Conservation (phyloP, 495 filamentous ascomycete genomes). For the Penicillium diatomitis region DNA sequence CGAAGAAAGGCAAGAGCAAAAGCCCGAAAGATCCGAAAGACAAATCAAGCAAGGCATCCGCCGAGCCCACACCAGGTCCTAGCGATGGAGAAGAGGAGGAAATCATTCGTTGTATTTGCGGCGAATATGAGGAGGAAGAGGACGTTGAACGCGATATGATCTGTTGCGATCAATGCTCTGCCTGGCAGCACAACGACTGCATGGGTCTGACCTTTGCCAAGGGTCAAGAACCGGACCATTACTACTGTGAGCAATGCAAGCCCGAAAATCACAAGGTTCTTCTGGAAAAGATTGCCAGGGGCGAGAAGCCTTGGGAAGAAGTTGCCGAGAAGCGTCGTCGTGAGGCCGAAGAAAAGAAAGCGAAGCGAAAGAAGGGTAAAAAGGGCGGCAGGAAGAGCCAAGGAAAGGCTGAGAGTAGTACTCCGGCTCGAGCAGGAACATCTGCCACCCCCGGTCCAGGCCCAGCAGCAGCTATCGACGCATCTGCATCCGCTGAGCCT, state of each 20-base stretch:
- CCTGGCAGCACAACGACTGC: constrained; percentile 96
- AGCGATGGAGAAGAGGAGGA: constrained; percentile 59
- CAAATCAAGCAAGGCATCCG: constrained; percentile 37
- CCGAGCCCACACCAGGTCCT: constrained; percentile 43
- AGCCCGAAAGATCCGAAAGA: constrained; percentile 31
- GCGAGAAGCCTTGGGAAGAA: constrained; percentile 82
- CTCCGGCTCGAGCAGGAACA: constrained; percentile 23
- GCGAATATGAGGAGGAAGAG: constrained; percentile 73
- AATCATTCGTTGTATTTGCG: constrained; percentile 89
- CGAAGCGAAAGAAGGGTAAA: constrained; percentile 39
- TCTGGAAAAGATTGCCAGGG: constrained; percentile 60
- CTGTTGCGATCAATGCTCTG: constrained; percentile 79
- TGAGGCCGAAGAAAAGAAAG: constrained; percentile 41
- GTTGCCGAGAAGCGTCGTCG: constrained; percentile 44
- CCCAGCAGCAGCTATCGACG: constrained; percentile 11
- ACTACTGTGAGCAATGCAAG: constrained; percentile 83
- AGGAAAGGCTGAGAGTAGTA: constrained; percentile 26
- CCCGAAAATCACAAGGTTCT: constrained; percentile 74
- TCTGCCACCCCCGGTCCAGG: constrained; percentile 22
- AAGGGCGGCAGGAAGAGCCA: constrained; percentile 35
- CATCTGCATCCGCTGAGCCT: constrained; percentile 19
- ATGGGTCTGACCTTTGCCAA: constrained; percentile 76
- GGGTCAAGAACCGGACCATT: constrained; percentile 64
- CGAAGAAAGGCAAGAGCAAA: constrained; percentile 56
- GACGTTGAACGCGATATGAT: constrained; percentile 79